Base-by-base conservation (phyloP, 176 grass and related monocot genomes). In the Luzula sylvatica region DNA sequence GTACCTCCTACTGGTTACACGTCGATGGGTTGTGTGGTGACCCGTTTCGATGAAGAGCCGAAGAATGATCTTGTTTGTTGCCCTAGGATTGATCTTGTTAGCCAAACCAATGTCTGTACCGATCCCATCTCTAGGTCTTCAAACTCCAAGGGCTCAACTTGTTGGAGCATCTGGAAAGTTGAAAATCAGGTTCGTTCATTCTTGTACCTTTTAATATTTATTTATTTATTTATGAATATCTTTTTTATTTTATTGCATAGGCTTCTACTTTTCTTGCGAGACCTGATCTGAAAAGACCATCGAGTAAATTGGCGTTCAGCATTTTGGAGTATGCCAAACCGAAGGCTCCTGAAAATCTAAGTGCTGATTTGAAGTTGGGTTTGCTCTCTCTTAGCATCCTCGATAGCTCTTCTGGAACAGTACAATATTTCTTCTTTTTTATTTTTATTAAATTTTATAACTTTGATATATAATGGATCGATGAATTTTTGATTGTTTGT, bases 81-180 rank as follows among this genome's bases (percentile, higher is more conserved):
- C 47, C 87, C 87, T 38, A 86, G 83, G 38, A 54, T 86, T 54
- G 66, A 72, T 64, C 45, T 86, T 17, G 69, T 86, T 20, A 86
- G 55, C 69, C 87, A 92, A 78, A 41, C 76, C 23, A 86, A 81
- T 85, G 65, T 92, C 8, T 50, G 65, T 64, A 69, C 67, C 47
- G 81, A 81, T 32, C 81, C 80, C 50, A 81, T 92, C 28, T 78
- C 76, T 23, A 78, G 60, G 59, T 92, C 87, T 42, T 77, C 86
- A 52, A 78, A 51, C 38, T 67, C 65, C 5, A 92, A 81, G 45
- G 87, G 81, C 49, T 59, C 87, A 38, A 72, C 62, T 47, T 92
- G 81, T 63, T 92, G 87, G 87, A 86, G 87, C 55, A 92, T 92
- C 54, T 92, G 87, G 87, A 92, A 86, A 86, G 69, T 92, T 64